Evolutionary conservation across 257 asterid species (phyloP).

Genomic region (Solanum medicagineum): DNA sequence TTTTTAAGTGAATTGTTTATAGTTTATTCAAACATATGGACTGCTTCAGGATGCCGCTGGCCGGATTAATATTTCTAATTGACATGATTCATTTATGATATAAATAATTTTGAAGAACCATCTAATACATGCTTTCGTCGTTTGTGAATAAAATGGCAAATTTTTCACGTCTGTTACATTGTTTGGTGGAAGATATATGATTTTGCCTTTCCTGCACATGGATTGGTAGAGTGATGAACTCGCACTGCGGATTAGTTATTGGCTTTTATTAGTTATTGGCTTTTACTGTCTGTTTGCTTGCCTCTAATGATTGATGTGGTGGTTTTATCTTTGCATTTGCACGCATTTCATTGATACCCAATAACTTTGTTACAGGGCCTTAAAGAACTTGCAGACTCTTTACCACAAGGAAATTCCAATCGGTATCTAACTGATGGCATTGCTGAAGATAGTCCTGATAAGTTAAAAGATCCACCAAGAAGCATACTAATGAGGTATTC

Average conservation of each 20-base stretch:
- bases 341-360: not conserved
- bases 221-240: not conserved
- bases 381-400: slow-evolving; percentile 40
- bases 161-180: not conserved
- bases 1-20: not conserved
- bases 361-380: slow-evolving; percentile 42
- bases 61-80: not conserved
- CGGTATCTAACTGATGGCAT: slow-evolving; percentile 27
- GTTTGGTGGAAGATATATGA: not conserved
- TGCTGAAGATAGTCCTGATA: slow-evolving; percentile 16
- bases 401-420: slow-evolving; percentile 10
- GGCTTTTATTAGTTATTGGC: not conserved
- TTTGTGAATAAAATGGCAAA: not conserved
- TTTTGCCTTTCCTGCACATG: not conserved
- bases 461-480: slow-evolving; percentile 11
- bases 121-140: not conserved
- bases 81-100: not conserved
- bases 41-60: not conserved
- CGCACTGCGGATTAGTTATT: not conserved
- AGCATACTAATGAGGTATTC: slow-evolving; percentile 28
- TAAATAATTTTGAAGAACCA: not conserved
- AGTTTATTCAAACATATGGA: not conserved
- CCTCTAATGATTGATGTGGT: not conserved
- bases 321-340: not conserved
- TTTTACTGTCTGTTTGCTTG: not conserved